Percentiles rank a stretch among this genome's conserved stretches.
These are phyloP conservation scores for Paramecium biaurelia DNA, from an alignment of 73 alveolate species.

Conservation along the genomic window DNA sequence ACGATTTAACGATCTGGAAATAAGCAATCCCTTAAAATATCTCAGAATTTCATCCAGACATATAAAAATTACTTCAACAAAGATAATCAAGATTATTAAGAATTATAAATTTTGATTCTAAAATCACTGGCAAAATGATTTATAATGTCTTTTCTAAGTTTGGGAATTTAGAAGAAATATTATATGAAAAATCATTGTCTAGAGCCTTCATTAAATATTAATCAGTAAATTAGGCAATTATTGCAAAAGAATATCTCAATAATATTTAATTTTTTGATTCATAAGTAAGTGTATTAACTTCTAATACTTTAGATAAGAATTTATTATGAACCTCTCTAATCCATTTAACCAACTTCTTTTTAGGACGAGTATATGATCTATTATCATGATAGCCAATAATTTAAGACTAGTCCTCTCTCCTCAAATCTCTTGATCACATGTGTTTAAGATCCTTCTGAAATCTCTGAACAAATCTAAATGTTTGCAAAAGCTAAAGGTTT, in stretches of 20 bases:
- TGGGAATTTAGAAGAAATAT: constrained; percentile 4
- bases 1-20: not conserved
- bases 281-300: not conserved
- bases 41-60: constrained; percentile 21
- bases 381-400: not conserved
- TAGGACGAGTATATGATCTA: constrained; percentile 22
- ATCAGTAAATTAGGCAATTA: not conserved
- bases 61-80: not conserved
- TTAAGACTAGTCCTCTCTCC: not conserved
- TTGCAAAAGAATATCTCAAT: constrained; percentile 45
- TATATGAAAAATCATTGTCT: not conserved
- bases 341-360: not conserved
- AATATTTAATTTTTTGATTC: constrained; percentile 29
- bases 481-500: constrained; percentile 7
- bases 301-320: not conserved
- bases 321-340: not conserved
- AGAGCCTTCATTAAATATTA: not conserved
- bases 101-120: not conserved
- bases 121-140: not conserved
- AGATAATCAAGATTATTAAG: not conserved
- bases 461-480: not conserved
- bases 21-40: not conserved
- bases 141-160: constrained; percentile 22
- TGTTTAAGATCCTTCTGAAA: not conserved
- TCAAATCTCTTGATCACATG: constrained; percentile 27